Base-by-base conservation (phyloP, 371 early-diverging fungal species). In the Mortierella sp. region DNA sequence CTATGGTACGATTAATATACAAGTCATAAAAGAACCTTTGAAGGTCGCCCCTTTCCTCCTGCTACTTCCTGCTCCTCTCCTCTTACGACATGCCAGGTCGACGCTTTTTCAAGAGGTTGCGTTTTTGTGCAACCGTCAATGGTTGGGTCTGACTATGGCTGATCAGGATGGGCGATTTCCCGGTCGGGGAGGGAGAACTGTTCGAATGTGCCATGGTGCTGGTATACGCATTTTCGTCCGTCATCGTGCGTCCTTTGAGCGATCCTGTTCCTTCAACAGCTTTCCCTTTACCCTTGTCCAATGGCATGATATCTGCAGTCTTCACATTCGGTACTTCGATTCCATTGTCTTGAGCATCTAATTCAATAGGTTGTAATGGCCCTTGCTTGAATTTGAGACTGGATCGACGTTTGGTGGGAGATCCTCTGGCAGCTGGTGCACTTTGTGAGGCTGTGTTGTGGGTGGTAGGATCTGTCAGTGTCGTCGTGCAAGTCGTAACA, bases 61-160 rank as follows among this genome's bases (percentile, higher is more conserved):
- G n/a, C n/a, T n/a, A n/a, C n/a, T n/a, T n/a, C n/a, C n/a, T n/a
- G n/a, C n/a, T n/a, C n/a, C n/a, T n/a, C n/a, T n/a, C n/a, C n/a
- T n/a, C n/a, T n/a, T n/a, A n/a, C n/a, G n/a, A n/a, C n/a, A n/a
- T n/a, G n/a, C n/a, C n/a, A 34, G 45, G 41, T 21, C 16, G 53
- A 2, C 46, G 62, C 54, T 67, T 67, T 43, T 60, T 67, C 31
- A 67, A 42, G 4, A 67, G 54, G 50, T 30, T 49, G 23, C 67
- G 67, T 53, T 67, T 67, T n/a, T 42, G 59, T 19, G 59, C 67
- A 28, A 49, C 34, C 10, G 67, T 59, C 39, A 67, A 26, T 1
- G 50, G 55, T 1, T 14, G 24, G 1, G 31, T 24, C 9, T 14
- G 38, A 5, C 18, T 18, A 34, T 2, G 27, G 46, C 7, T 27